Conservation (phyloP, 306 rosid genomes). For the Corylus americana region DNA sequence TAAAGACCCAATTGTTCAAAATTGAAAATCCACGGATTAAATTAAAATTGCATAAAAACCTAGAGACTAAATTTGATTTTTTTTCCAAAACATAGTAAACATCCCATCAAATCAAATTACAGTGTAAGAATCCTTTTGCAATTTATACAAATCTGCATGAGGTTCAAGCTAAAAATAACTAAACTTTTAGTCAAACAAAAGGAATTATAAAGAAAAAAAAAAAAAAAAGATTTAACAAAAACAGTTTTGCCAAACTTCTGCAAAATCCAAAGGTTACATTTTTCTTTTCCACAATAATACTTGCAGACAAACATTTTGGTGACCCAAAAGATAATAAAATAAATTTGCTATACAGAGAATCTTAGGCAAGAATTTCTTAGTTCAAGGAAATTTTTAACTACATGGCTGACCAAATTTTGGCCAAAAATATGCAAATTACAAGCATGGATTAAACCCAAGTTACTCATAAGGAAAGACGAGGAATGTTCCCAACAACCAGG, state of each 20-base stretch:
- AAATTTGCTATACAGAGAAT: background rate
- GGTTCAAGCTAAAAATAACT: background rate
- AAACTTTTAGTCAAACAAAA: background rate
- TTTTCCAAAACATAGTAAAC: too few relatives aligned
- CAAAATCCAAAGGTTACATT: background rate
- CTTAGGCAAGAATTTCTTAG: background rate
- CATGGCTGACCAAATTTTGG: background rate
- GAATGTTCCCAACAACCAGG: slow-evolving; percentile 7
- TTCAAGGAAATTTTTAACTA: background rate
- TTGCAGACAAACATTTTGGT: background rate
- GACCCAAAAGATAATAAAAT: background rate
- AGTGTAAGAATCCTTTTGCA: background rate
- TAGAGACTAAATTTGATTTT: too few relatives aligned
- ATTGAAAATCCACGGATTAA: too few relatives aligned
- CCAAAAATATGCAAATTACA: background rate
- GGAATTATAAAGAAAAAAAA: background rate
- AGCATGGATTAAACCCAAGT: background rate
- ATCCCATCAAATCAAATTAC: too few relatives aligned
- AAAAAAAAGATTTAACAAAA: too few relatives aligned
- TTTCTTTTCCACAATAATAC: background rate
- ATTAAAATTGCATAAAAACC: too few relatives aligned
- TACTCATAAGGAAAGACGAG: background rate
- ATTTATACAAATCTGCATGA: slow-evolving; percentile 5
- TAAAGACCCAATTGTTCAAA: too few relatives aligned
- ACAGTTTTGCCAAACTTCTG: background rate